A percentile compares a stretch with the other conserved stretches of the same genome.
Evolutionary conservation across 2,329 filamentous ascomycete species (phyloP).

Genomic region (Venturia pyrina): DNA sequence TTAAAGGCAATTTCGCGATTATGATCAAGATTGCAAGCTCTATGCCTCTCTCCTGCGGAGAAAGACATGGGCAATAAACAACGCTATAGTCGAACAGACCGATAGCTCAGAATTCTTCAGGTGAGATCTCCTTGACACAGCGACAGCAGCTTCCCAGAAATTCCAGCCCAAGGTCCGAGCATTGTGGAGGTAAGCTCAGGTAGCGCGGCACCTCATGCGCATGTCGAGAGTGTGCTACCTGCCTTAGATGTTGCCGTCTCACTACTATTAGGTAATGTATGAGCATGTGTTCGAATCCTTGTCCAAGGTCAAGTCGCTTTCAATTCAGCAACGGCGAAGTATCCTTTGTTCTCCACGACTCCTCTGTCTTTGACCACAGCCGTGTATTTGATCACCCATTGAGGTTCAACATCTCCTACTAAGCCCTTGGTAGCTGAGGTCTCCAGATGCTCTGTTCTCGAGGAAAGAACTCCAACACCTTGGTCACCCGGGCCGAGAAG

Average conservation of each 20-base stretch:
- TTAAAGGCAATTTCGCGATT: neutral
- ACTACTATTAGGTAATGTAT: neutral
- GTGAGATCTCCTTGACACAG: neutral
- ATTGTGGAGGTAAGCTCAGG: neutral
- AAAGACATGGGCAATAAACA: too few species aligned
- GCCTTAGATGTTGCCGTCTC: neutral
- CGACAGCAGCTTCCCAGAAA: neutral
- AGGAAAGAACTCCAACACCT: slow-evolving; percentile 68
- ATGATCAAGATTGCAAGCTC: neutral
- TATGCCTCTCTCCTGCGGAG: neutral
- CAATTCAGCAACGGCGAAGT: slow-evolving; percentile 79
- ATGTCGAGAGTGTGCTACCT: neutral
- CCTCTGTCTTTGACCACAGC: slow-evolving; percentile 88
- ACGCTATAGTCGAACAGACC: too few species aligned
- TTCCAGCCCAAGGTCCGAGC: neutral
- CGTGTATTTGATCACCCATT: slow-evolving; percentile 97
- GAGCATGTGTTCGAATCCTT: neutral
- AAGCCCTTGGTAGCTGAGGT: slow-evolving; percentile 44
- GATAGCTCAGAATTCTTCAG: too few species aligned
- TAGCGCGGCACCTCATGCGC: neutral
- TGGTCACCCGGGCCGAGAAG: slow-evolving; percentile 62
- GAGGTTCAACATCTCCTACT: slow-evolving; percentile 67
- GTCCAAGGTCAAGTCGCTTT: slow-evolving; percentile 21
- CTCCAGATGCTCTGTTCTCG: slow-evolving; percentile 37
- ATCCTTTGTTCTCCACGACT: slow-evolving; percentile 97